Evolutionary conservation across 2,329 filamentous ascomycete genomes (phyloP).

Genomic region (Trichoderma gracile): DNA sequence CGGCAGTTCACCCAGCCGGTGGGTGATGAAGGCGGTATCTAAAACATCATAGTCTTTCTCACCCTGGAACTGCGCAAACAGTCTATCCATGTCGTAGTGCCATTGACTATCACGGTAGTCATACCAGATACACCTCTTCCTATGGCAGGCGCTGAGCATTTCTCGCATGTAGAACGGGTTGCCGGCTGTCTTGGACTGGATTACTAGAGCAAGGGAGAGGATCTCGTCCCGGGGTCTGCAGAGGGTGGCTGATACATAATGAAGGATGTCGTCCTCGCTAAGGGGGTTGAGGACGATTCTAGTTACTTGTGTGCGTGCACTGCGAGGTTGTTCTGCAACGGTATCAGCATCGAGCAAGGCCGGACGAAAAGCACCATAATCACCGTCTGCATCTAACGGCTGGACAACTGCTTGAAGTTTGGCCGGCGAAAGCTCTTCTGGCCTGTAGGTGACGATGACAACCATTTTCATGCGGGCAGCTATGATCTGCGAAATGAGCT

Average conservation of each 20-base stretch:
- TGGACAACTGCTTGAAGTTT: slow-evolving; percentile 57
- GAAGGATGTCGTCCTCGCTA: slow-evolving; percentile 73
- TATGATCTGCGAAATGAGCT: slow-evolving; percentile 80
- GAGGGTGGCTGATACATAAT: slow-evolving; percentile 81
- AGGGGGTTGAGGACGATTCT: slow-evolving; percentile 73
- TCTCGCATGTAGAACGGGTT: slow-evolving; percentile 91
- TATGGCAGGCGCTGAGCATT: slow-evolving; percentile 84
- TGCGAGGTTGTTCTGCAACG: slow-evolving; percentile 44
- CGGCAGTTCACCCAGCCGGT: slow-evolving; percentile 75
- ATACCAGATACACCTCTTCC: slow-evolving; percentile 87
- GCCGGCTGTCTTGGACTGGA: slow-evolving; percentile 84
- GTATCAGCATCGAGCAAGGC: slow-evolving; percentile 30
- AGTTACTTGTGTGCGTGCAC: slow-evolving; percentile 60
- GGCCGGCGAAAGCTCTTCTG: slow-evolving; percentile 62
- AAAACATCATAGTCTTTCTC: slow-evolving; percentile 77
- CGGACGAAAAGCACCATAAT: slow-evolving; percentile 2
- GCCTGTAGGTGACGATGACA: slow-evolving; percentile 74
- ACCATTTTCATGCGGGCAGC: slow-evolving; percentile 77
- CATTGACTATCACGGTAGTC: slow-evolving; percentile 81
- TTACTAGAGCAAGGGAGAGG: slow-evolving; percentile 74
- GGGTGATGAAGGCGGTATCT: slow-evolving; percentile 79
- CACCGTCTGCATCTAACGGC: slow-evolving; percentile 56
- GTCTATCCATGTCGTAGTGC: slow-evolving; percentile 80
- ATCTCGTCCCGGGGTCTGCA: slow-evolving; percentile 72
- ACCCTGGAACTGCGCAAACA: slow-evolving; percentile 82